Evolutionary conservation across 129 eudicot genomes (phyloP).

Genomic region (Tanacetum coccineum): DNA sequence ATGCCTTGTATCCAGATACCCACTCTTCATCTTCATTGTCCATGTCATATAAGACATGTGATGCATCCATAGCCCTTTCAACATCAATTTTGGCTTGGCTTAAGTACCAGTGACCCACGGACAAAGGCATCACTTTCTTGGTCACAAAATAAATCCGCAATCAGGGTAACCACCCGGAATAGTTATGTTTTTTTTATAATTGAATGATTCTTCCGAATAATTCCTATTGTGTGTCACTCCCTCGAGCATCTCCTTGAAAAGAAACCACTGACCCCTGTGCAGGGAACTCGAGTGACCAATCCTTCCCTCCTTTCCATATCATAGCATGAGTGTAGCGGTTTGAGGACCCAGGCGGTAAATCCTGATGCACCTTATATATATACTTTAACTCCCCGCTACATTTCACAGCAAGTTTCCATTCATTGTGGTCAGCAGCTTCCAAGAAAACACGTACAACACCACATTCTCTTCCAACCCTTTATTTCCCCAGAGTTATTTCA

Average conservation of each 20-base stretch:
- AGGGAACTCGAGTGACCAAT: slow-evolving; percentile 88
- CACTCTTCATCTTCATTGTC: slow-evolving; percentile 92
- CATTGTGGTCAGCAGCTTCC: slow-evolving; percentile 69
- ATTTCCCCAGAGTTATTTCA: slow-evolving; percentile 64
- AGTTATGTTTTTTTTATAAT: slow-evolving; percentile 87
- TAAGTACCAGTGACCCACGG: slow-evolving; percentile 53
- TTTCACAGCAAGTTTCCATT: slow-evolving; percentile 81
- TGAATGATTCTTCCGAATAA: slow-evolving; percentile 82
- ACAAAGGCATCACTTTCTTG: slow-evolving; percentile 37
- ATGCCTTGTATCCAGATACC: slow-evolving; percentile 34
- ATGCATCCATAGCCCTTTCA: slow-evolving; percentile 83
- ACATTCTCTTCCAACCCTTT: slow-evolving; percentile 83
- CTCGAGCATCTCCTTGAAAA: slow-evolving; percentile 89
- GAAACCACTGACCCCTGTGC: slow-evolving; percentile 78
- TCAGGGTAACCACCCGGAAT: slow-evolving; percentile 78
- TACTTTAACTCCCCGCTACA: slow-evolving; percentile 63
- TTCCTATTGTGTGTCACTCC: slow-evolving; percentile 88
- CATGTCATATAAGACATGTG: slow-evolving; percentile 75
- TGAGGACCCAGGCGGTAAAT: slow-evolving; percentile 72
- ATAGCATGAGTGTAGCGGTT: slow-evolving; percentile 92
- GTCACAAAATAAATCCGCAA: slow-evolving; percentile 47
- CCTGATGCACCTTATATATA: slow-evolving; percentile 65
- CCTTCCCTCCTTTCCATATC: slow-evolving; percentile 99
- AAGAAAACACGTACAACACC: slow-evolving; percentile 69
- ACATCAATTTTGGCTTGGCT: slow-evolving; percentile 75